phyloP scores from a whole-genome alignment of 306 rosid species.

The Prunus persica region Prunus_persica_NCBIv2 NC_034015.1:13880501-13881000 shows the following conservation, averaged over 20 bases:
- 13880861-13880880: background rate
- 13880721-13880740: conserved; percentile 86
- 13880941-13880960: background rate
- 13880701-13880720: conserved; percentile 55
- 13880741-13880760: conserved; percentile 82
- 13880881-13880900: background rate
- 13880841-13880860: background rate
- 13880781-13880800: background rate
- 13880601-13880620: conserved; percentile 93
- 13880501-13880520: background rate
- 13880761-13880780: conserved; percentile 65
- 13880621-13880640: conserved; percentile 75
- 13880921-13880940: background rate
- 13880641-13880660: conserved; percentile 43
- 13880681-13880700: conserved; percentile 67
- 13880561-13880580: conserved; percentile 72
- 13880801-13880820: background rate
- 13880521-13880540: background rate
- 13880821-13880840: background rate
- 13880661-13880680: conserved; percentile 60
- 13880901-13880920: background rate
- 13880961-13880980: background rate
- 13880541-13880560: conserved; percentile 5
- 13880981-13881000: background rate
- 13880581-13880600: conserved; percentile 75